Evolutionary conservation across 192 early-diverging fungal genomes (phyloP), one percentile per base, ranked within the genome.

Genomic region (Ambispora gerdemannii): DNA sequence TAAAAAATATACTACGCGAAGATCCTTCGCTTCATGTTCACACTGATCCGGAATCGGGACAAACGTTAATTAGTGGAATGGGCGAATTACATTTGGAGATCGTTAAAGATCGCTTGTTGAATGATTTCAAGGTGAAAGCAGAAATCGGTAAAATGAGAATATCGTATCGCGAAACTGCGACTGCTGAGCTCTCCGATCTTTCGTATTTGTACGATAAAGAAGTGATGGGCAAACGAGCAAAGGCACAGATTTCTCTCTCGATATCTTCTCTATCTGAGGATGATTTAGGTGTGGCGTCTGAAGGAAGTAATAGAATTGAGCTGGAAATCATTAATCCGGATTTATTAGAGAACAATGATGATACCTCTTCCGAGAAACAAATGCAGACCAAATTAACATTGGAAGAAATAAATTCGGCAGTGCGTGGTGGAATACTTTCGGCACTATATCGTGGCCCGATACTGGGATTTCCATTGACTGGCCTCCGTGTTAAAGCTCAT

Each of bases 21-120:
- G 96, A 98, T 59, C 96, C 96, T 2, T 94, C 92, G 1, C 72
- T 98, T 25, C 86, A 83, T 60, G 76, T 93, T 15, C 67, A 82
- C 17, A 79, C 78, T 8, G 89, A 96, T 72, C 83, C 84, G 50
- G 96, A 96, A 59, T 94, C 92, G 0, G 93, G 94, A 0, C 96
- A 98, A 73, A 90, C 86, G 20, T 72, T 96, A 56, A 73, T 98
- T 3, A 87, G 90, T 71, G 96, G 94, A 0, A 95, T 96, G 94
- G 96, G 96, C 6, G 96, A 96, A 71, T 81, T 98, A 59, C 96
- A 98, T 74, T 74, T 98, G 31, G 95, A 98, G 67, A 90, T 98
- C 17, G 86, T 93, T 13, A 87, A 87, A 47, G 93, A 94, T 34
- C 77, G 95, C n/a, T 77, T 98, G 25, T 36, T 89, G n/a, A 88